Conservation (phyloP, 805 yeast species). For the Wickerhamomyces subpelliculosus region DNA sequence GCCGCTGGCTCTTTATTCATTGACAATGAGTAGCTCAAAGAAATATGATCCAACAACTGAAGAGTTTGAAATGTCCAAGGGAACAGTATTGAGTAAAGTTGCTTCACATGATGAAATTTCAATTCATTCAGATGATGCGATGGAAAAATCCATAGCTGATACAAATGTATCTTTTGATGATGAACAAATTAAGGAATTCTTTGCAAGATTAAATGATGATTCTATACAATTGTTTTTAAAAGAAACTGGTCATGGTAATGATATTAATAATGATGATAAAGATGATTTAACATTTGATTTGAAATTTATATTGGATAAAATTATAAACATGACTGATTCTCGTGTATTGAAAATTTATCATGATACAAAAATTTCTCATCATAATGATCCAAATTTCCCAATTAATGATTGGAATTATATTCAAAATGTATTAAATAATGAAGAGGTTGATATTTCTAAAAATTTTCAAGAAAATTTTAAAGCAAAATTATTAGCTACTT, state of each 20-base stretch:
- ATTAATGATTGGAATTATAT: conserved; percentile 28
- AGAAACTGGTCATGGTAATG: background rate
- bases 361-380: conserved; percentile 33
- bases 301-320: conserved; percentile 33
- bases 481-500: conserved; percentile 25
- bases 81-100: too few relatives aligned
- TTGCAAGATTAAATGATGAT: background rate
- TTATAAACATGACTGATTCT: conserved; percentile 25
- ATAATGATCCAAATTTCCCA: conserved; percentile 40
- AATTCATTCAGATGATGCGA: too few relatives aligned
- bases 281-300: conserved; percentile 11
- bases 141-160: too few relatives aligned
- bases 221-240: background rate
- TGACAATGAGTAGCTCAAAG: too few relatives aligned
- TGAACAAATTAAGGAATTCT: too few relatives aligned
- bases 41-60: too few relatives aligned
- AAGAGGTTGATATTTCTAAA: conserved; percentile 16
- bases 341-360: conserved; percentile 31
- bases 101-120: too few relatives aligned
- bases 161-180: too few relatives aligned
- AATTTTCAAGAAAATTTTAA: conserved; percentile 4
- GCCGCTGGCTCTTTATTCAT: too few relatives aligned
- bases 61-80: too few relatives aligned
- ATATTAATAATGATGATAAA: conserved; percentile 6
- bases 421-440: conserved; percentile 19